Base-by-base conservation (phyloP, 1,284 basidiomycete species). In the Melampsora americana region DNA sequence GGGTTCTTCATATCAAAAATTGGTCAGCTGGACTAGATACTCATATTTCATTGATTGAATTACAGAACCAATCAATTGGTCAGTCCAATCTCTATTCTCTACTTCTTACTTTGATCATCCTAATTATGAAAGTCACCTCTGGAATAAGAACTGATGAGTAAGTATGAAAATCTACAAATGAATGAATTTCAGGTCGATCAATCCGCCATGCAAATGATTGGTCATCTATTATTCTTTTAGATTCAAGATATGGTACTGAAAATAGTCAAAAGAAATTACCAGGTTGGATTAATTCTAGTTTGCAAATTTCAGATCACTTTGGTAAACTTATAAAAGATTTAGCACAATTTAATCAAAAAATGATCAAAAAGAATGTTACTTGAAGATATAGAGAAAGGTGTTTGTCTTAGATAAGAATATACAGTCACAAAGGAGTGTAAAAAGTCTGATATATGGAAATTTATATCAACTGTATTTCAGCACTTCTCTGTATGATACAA, bases 181-280 rank as follows among this genome's bases (percentile, higher is more conserved):
- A 20, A n/a, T 66, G 44, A n/a, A 46, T 46, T 12, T 20, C 79
- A 93, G 92, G 93, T 56, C 88, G 94, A 78, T 93, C 93, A 5
- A 95, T 95, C 77, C 88, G 94, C 48, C 93, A 95, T 82, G 87
- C 87, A 35, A 87, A 86, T 78, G 94, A 96, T 82, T 96, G 93
- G 89, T 91, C 93, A 4, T 74, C 80, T 12, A 85, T 86, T 64
- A 86, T 95, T 59, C 87, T 97, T n/a, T 84, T 96, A 48, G 94
- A 96, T 82, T 86, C 84, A 74, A 88, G 94, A 28, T 96, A 94
- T 81, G 85, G 86, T 3, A 87, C 87, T 0, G 79, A 85, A 1
- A 84, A 88, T 2, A 91, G 95, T 77, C 86, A 87, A 32, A 84
- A 83, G 77, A 95, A 95, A 83, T 84, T 96, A 28, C 93, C 94